These are phyloP conservation scores for Neofusicoccum umdonicola DNA, from an alignment of 2,329 filamentous ascomycete species.

Conservation along the genomic window DNA sequence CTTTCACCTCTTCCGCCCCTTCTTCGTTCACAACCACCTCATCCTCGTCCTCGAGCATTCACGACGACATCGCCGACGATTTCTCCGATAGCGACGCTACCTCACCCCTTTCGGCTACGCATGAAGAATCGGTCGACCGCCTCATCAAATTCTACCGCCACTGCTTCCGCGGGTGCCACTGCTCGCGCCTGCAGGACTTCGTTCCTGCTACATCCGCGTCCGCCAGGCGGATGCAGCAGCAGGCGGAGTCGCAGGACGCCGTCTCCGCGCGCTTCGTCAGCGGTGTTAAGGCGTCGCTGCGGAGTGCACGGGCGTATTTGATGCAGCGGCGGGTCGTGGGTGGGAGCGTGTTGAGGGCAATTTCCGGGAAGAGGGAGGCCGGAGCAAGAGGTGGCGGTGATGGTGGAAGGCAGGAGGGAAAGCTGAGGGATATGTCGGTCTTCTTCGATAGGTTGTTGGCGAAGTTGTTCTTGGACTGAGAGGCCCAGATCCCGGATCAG, in stretches of 20 bases:
- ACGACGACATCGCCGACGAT: not conserved
- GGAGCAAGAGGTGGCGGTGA: too few species aligned
- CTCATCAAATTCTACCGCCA: conserved; percentile 33
- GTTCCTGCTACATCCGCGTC: not conserved
- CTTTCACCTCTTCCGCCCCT: not conserved
- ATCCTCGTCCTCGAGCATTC: not conserved
- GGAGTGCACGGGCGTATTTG: conserved; percentile 16
- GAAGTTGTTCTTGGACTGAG: conserved; percentile 26
- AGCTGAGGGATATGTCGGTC: conserved; percentile 30
- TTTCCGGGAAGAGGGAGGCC: not conserved
- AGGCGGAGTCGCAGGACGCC: not conserved
- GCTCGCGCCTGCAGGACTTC: not conserved
- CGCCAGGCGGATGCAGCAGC: not conserved
- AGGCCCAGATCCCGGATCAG: not conserved
- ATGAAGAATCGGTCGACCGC: conserved; percentile 29
- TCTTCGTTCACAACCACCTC: not conserved
- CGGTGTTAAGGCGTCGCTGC: conserved; percentile 28
- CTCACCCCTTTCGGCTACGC: conserved; percentile 12
- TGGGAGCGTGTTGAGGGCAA: conserved; percentile 20
- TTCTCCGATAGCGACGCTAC: not conserved
- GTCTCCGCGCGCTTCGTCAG: conserved; percentile 25
- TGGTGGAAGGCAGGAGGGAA: not conserved
- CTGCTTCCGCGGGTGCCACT: conserved; percentile 35
- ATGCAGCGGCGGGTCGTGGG: conserved; percentile 25
- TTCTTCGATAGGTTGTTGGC: conserved; percentile 40